Evolutionary conservation across 768 basidiomycete genomes (phyloP).

Genomic region (Termitomyces sp.): DNA sequence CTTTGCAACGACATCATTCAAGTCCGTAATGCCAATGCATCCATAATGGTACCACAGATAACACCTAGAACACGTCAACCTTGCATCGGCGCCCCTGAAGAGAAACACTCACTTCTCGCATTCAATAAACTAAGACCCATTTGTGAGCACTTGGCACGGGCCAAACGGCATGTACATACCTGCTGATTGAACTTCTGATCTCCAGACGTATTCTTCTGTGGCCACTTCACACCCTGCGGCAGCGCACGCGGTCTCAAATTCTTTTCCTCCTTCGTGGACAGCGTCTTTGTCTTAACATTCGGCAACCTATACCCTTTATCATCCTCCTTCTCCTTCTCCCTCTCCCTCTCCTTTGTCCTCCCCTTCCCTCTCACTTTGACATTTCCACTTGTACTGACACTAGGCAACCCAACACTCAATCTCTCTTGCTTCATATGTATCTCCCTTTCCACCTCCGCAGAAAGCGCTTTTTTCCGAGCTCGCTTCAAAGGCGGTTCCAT

Average conservation of each 20-base stretch:
- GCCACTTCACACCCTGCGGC: slow-evolving; percentile 18
- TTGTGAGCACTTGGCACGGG: slow-evolving; percentile 10
- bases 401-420: neutral
- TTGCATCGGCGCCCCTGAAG: neutral
- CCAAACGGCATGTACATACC: slow-evolving; percentile 15
- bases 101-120: slow-evolving; percentile 10
- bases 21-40: slow-evolving; percentile 34
- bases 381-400: neutral
- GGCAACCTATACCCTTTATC: neutral
- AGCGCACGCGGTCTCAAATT: slow-evolving; percentile 7
- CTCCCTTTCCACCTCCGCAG: neutral
- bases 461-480: slow-evolving; percentile 11
- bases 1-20: slow-evolving; percentile 30
- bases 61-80: slow-evolving; percentile 23
- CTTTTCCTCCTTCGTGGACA: neutral
- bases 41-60: slow-evolving; percentile 47
- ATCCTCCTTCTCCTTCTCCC: slow-evolving; percentile 1
- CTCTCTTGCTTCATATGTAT: neutral
- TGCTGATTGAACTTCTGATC: slow-evolving; percentile 22
- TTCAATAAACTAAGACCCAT: slow-evolving; percentile 7
- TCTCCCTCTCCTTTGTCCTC: slow-evolving; percentile 9
- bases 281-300: slow-evolving; percentile 8
- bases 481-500: slow-evolving; percentile 27
- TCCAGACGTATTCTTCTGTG: slow-evolving; percentile 16
- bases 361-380: neutral